These are phyloP conservation scores for Ogataea siamensis DNA, from an alignment of 805 yeast genomes.

Conservation along the genomic window DNA sequence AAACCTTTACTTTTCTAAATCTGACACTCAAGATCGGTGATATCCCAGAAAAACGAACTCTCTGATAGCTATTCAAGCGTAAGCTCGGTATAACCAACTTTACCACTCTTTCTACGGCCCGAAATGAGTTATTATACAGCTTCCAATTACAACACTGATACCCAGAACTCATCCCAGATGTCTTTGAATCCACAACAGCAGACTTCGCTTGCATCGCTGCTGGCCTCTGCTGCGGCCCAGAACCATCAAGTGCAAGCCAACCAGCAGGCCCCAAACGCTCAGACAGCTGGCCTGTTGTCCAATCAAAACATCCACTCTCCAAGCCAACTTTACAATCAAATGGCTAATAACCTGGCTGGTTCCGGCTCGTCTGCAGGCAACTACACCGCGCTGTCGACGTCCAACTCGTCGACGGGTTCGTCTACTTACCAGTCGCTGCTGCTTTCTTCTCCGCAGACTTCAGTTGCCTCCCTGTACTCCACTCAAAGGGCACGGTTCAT, in stretches of 20 bases:
- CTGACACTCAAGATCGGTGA: constrained; percentile 2
- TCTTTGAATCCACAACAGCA: constrained; percentile 18
- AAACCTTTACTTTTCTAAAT: neutral
- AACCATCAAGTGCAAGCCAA: neutral
- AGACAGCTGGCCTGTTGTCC: neutral
- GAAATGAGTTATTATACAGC: constrained; percentile 12
- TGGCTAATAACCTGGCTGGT: constrained; percentile 5
- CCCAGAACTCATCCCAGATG: constrained; percentile 12
- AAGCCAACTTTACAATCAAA: constrained; percentile 16
- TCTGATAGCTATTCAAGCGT: neutral
- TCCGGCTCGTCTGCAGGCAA: constrained; percentile 9
- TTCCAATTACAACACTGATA: constrained; percentile 8
- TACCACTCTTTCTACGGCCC: neutral
- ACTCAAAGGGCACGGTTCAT: constrained; percentile 49
- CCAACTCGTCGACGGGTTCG: constrained; percentile 22
- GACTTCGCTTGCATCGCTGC: constrained; percentile 21
- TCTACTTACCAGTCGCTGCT: constrained; percentile 26
- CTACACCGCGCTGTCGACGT: constrained; percentile 13
- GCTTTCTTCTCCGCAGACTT: constrained; percentile 28
- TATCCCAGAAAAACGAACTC: neutral
- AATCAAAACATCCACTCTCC: constrained; percentile 15
- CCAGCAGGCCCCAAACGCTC: constrained; percentile 1
- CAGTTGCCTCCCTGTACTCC: constrained; percentile 27
- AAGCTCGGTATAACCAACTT: constrained; percentile 2
- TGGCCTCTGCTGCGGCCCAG: constrained; percentile 19